Evolutionary conservation across 768 basidiomycete species (phyloP).

Genomic region (Suillus brevipes): DNA sequence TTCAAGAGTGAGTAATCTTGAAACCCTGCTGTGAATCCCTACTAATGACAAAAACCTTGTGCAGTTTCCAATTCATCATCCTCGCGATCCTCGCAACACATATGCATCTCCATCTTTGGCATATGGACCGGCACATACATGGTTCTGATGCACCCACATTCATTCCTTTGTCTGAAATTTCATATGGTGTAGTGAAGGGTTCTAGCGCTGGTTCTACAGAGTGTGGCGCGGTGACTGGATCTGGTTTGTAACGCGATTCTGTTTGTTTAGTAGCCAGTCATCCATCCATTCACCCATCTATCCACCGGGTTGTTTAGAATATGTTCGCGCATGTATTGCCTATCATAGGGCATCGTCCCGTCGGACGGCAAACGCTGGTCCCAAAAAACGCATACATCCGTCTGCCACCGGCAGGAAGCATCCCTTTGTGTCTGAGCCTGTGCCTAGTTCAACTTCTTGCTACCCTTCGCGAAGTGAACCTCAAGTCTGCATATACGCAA

Average conservation of each 20-base stretch:
- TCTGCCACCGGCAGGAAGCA: no score
- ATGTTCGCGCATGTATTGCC: not conserved
- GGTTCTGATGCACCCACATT: not conserved
- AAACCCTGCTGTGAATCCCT: not conserved
- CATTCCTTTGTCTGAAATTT: not conserved
- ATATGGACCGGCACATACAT: not conserved
- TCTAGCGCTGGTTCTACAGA: not conserved
- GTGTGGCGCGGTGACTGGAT: not conserved
- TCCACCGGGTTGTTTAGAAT: not conserved
- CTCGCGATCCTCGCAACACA: not conserved
- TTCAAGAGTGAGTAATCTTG: not conserved
- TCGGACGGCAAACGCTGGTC: no score
- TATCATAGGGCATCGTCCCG: not conserved
- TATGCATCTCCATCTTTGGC: conserved; percentile 3
- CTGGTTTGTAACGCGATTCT: not conserved
- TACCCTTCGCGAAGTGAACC: not conserved
- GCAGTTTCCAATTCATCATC: conserved; percentile 2
- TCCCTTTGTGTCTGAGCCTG: no score
- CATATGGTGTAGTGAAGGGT: not conserved
- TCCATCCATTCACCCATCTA: not conserved
- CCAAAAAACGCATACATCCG: no score
- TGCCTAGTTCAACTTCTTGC: not conserved
- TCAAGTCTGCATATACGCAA: not conserved
- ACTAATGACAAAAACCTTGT: not conserved
- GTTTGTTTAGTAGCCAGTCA: not conserved